Evolutionary conservation across 2,329 filamentous ascomycete species (phyloP).

Genomic region (Penicillium sp.): DNA sequence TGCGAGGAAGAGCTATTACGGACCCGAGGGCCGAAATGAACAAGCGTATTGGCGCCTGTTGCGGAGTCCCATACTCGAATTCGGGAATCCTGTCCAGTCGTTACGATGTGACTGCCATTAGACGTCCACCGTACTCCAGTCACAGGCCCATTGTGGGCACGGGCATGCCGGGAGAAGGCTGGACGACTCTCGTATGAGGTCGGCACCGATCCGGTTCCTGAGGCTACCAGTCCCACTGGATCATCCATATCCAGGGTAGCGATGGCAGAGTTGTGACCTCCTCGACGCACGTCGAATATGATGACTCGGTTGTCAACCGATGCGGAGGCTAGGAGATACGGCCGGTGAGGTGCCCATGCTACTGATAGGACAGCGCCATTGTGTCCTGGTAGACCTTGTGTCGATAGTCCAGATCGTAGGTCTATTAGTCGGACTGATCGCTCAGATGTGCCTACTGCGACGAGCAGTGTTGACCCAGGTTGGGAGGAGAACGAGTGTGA

Average conservation of each 20-base stretch:
- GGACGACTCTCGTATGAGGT: conserved; percentile 35
- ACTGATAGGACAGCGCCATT: conserved; percentile 65
- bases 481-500: conserved; percentile 68
- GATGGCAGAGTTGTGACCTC: conserved; percentile 64
- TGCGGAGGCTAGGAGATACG: conserved; percentile 77
- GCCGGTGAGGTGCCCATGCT: conserved; percentile 77
- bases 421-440: conserved; percentile 82
- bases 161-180: conserved; percentile 45
- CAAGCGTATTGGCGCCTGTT: conserved; percentile 80
- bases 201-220: conserved; percentile 33
- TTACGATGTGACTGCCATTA: conserved; percentile 72
- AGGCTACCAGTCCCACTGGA: conserved; percentile 61
- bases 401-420: conserved; percentile 73
- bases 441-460: conserved; percentile 85
- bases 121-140: conserved; percentile 85
- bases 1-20: conserved; percentile 64
- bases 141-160: conserved; percentile 76
- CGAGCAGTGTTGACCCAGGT: conserved; percentile 69
- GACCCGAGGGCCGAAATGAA: conserved; percentile 79
- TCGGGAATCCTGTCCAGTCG: conserved; percentile 76
- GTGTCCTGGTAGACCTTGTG: conserved; percentile 69
- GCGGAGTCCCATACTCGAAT: conserved; percentile 84
- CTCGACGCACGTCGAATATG: conserved; percentile 82
- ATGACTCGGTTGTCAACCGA: conserved; percentile 81
- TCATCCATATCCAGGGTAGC: conserved; percentile 83